Evolutionary conservation across 768 basidiomycete species (phyloP).

Genomic region (Termitomyces sp.): DNA sequence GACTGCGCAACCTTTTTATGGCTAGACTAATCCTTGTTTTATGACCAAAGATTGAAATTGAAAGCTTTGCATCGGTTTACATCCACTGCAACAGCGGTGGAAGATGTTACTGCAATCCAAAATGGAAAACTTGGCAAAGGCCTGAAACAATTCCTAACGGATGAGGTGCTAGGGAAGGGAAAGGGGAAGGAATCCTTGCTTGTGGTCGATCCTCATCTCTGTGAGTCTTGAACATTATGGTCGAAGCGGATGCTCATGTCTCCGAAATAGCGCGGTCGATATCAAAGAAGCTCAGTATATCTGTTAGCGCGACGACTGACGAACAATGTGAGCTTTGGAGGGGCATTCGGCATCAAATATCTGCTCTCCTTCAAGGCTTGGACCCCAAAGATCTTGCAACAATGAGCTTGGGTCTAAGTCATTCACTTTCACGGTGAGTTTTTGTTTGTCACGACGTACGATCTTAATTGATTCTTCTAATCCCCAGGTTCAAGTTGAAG

Average conservation of each 20-base stretch:
- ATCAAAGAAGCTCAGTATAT: slow-evolving; percentile 90
- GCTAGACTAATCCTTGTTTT: background rate
- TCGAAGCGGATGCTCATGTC: background rate
- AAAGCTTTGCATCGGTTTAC: slow-evolving; percentile 96
- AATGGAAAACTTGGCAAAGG: slow-evolving; percentile 91
- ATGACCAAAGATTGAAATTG: slow-evolving; percentile 69
- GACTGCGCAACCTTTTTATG: slow-evolving; percentile 6
- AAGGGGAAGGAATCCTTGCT: slow-evolving; percentile 83
- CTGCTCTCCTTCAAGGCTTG: slow-evolving; percentile 81
- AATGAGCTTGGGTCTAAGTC: slow-evolving; percentile 96
- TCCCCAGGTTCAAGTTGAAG: slow-evolving; percentile 89
- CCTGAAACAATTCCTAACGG: slow-evolving; percentile 88
- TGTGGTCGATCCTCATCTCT: slow-evolving; percentile 87
- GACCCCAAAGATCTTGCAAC: slow-evolving; percentile 94
- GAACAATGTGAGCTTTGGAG: slow-evolving; percentile 81
- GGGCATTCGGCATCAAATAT: slow-evolving; percentile 88
- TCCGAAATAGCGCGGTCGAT: slow-evolving; percentile 65
- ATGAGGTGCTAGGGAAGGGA: slow-evolving; percentile 82
- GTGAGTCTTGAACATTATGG: slow-evolving; percentile 39
- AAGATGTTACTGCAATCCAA: slow-evolving; percentile 91
- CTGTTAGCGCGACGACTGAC: slow-evolving; percentile 60
- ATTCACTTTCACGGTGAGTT: slow-evolving; percentile 86
- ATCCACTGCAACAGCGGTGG: slow-evolving; percentile 94
- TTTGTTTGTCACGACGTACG: background rate
- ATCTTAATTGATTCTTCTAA: background rate